Evolutionary conservation across 306 rosid genomes (phyloP), one percentile per base, ranked within the genome.

Genomic region (Oemleria cerasiformis): DNA sequence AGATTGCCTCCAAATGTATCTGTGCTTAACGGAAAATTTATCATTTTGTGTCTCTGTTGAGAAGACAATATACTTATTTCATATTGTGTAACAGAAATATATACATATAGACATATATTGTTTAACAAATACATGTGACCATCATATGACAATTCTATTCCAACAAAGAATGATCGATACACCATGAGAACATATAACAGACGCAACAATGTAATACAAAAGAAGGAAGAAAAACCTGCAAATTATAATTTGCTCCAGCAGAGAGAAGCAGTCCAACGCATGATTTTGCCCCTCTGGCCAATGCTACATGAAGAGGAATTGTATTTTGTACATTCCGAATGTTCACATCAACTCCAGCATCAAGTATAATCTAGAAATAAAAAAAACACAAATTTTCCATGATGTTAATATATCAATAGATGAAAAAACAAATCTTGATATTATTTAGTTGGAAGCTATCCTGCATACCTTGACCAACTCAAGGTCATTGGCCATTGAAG

Each of bases 271-370:
- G 84, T 73, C 95, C 88, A 77, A 91, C 84, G 75, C 97, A 91
- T 75, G 92, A 85, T 85, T 91, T 94, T 39, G 99, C 96, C 61
- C 99, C 99, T 87, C 97, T 86, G 82, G 97, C 97, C 80, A 94
- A 76, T 39, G 99, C 96, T 68, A 94, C 90, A 70, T 94, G 99
- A 75, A 94, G 96, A 66, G 99, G 99, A 79, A 91, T 87, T 68
- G 91, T 91, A 81, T 91, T 91, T 84, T 91, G 96, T 80, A 84
- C 88, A 86, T 89, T 91, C 70, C 88, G 86, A 67, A 89, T 89
- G 88, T 94, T 91, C 81, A 91, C 99, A 86, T 86, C 87, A 64
- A 94, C 95, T 55, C 97, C 96, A 59, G 91, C 97, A 71, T 88
- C 84, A 72, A 94, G 92, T 79, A 94, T 94, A 78, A 91, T 89